Conservation (phyloP, 257 asterid genomes). For the Solanum acaule region DNA sequence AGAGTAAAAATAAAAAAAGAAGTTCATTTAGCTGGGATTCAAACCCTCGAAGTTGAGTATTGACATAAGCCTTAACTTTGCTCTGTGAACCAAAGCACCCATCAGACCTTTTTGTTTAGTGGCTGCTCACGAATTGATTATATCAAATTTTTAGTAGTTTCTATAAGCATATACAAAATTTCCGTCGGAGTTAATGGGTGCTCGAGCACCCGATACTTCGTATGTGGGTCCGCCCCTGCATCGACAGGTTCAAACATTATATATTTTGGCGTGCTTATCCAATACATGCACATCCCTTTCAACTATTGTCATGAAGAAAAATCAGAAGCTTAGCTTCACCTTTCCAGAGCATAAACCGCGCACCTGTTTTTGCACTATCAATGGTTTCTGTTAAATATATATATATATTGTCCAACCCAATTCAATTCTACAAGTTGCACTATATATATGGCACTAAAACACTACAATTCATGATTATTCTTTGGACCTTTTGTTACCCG, state of each 20-base stretch:
- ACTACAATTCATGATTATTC: not conserved
- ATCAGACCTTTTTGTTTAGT: too few species aligned
- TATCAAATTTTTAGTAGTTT: too few species aligned
- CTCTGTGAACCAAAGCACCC: too few species aligned
- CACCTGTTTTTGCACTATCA: not conserved
- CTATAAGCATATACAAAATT: too few species aligned
- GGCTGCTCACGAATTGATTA: too few species aligned
- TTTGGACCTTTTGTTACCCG: not conserved
- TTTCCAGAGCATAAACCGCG: not conserved
- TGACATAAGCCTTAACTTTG: too few species aligned
- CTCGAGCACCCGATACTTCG: too few species aligned
- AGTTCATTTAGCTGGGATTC: too few species aligned
- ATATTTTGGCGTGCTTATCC: not conserved
- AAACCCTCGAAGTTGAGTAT: too few species aligned
- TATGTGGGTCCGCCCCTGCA: too few species aligned
- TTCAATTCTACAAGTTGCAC: not conserved
- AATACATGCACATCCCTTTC: not conserved
- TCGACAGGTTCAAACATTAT: not conserved
- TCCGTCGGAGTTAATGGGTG: too few species aligned
- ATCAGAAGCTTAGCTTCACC: not conserved
- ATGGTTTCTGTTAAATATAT: not conserved
- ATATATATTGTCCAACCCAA: not conserved
- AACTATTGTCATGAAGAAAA: not conserved
- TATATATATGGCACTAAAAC: not conserved
- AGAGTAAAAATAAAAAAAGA: too few species aligned